Conservation (phyloP, 2,329 filamentous ascomycete genomes). For the Aspergillus candidus region DNA sequence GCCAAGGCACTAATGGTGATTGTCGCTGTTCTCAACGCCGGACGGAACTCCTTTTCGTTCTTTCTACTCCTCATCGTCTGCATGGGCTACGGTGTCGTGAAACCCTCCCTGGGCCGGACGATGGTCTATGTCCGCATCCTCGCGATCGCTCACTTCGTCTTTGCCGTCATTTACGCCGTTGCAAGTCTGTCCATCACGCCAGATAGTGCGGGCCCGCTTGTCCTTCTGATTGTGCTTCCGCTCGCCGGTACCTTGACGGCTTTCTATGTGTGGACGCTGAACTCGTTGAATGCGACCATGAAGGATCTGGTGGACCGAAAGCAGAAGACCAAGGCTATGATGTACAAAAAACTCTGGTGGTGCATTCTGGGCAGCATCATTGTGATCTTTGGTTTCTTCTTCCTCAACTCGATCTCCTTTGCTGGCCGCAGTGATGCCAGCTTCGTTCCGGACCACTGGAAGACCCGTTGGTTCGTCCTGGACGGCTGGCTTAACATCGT, state of each 20-base stretch:
- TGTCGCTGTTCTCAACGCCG: constrained; percentile 89
- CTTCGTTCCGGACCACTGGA: constrained; percentile 95
- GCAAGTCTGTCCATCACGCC: constrained; percentile 84
- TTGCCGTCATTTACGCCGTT: constrained; percentile 87
- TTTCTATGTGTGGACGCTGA: constrained; percentile 98
- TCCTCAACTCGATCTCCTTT: constrained; percentile 95
- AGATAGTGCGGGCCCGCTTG: constrained; percentile 80
- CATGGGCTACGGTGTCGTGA: constrained; percentile 99
- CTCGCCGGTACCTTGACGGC: constrained; percentile 86
- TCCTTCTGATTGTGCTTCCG: constrained; percentile 88
- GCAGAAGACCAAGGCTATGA: constrained; percentile 83
- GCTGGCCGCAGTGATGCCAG: constrained; percentile 77
- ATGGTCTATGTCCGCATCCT: constrained; percentile 93
- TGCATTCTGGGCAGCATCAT: constrained; percentile 87
- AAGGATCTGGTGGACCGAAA: constrained; percentile 94
- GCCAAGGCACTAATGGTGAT: constrained; percentile 82
- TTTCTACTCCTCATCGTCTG: constrained; percentile 96
- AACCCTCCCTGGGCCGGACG: constrained; percentile 80
- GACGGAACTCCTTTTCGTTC: constrained; percentile 95
- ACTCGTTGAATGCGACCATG: constrained; percentile 88
- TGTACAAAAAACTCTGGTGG: constrained; percentile 99
- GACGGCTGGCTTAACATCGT: constrained; percentile 97
- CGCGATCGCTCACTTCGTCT: constrained; percentile 87
- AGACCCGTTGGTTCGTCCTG: constrained; percentile 92
- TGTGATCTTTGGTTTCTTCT: constrained; percentile 97